Conservation (phyloP, 305 asterid genomes). For the Coffea humblotiana region DNA sequence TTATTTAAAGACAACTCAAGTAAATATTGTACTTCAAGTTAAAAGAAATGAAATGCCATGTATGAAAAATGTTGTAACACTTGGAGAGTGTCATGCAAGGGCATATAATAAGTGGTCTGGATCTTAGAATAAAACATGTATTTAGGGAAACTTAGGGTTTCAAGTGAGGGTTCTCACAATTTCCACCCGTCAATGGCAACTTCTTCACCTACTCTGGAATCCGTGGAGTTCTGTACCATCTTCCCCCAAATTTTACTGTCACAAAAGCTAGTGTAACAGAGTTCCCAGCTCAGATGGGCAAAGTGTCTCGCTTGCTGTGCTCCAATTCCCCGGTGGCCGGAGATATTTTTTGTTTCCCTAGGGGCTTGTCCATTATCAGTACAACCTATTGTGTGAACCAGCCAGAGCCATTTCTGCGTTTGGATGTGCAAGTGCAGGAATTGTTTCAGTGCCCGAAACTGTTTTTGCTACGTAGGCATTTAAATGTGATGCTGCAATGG, state of each 20-base stretch:
- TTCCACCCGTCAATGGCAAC: neutral
- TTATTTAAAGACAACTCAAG: too few relatives aligned
- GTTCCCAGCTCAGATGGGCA: constrained; percentile 50
- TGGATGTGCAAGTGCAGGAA: constrained; percentile 52
- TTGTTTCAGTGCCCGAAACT: constrained; percentile 45
- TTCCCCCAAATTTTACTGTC: neutral
- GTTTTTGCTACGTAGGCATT: constrained; percentile 47
- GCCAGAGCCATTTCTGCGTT: constrained; percentile 48
- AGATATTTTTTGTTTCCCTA: constrained; percentile 48
- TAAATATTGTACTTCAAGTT: too few relatives aligned
- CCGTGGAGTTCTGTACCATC: neutral
- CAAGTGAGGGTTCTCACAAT: too few relatives aligned
- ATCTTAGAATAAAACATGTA: too few relatives aligned
- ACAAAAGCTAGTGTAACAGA: constrained; percentile 31
- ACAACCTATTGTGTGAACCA: constrained; percentile 31
- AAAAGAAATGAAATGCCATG: too few relatives aligned
- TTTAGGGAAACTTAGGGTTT: too few relatives aligned
- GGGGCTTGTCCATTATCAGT: constrained; percentile 56
- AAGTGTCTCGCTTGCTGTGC: constrained; percentile 54
- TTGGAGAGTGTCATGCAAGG: too few relatives aligned
- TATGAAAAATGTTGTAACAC: too few relatives aligned
- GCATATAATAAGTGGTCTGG: too few relatives aligned
- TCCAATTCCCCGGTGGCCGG: constrained; percentile 45
- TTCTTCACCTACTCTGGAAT: neutral
- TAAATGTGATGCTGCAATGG: constrained; percentile 45